Percentiles rank a stretch among this genome's conserved stretches.
These are phyloP conservation scores for Strobilomyces echinocephalus DNA, from an alignment of 768 basidiomycete species.

Conservation along the genomic window DNA sequence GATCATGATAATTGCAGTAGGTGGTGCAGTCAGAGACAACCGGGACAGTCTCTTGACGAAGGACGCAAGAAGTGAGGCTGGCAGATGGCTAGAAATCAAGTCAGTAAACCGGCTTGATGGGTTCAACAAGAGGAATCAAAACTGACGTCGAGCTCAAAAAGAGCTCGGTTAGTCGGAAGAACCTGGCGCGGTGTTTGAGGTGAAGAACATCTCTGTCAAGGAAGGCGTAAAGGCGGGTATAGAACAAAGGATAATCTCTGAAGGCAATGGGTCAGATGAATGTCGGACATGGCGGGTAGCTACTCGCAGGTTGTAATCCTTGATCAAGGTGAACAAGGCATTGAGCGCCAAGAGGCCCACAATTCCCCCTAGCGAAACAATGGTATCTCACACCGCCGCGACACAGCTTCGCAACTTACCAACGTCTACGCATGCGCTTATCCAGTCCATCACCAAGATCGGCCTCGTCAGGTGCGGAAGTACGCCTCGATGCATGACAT, in stretches of 20 bases:
- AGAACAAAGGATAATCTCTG: conserved; percentile 96
- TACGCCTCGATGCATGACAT: conserved; percentile 78
- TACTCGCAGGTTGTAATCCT: conserved; percentile 86
- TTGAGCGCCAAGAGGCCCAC: conserved; percentile 88
- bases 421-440: conserved; percentile 75
- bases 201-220: conserved; percentile 86
- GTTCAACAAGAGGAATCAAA: background rate
- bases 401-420: conserved; percentile 45
- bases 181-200: conserved; percentile 87
- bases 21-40: conserved; percentile 79
- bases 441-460: conserved; percentile 87
- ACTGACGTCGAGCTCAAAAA: conserved; percentile 90
- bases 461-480: conserved; percentile 79
- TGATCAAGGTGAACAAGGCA: conserved; percentile 85
- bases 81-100: conserved; percentile 64
- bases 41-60: conserved; percentile 90
- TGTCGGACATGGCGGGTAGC: background rate
- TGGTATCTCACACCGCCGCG: background rate
- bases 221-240: conserved; percentile 85
- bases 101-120: background rate
- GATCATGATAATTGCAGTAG: conserved; percentile 84
- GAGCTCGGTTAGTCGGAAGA: conserved; percentile 87
- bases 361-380: conserved; percentile 57
- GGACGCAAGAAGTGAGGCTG: conserved; percentile 86
- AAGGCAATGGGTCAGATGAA: conserved; percentile 4